Evolutionary conservation across 2,329 filamentous ascomycete genomes (phyloP), one percentile per base, ranked within the genome.

Genomic region (Aspergillus sp.): DNA sequence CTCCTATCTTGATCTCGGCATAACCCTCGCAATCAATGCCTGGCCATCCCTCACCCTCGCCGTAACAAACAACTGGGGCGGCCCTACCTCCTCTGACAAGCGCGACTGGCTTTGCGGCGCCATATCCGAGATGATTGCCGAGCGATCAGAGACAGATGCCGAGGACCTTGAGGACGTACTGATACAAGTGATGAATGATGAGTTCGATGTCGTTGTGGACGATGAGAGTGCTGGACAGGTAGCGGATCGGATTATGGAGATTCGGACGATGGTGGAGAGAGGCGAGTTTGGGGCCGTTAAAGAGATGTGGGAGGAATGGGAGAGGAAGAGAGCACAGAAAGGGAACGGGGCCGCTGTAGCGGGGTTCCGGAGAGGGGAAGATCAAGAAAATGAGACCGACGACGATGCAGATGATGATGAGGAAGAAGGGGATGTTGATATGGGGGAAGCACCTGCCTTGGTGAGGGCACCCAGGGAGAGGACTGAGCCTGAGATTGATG

Each of bases 41-140:
- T 99, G 95, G 95, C 87, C 90, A 7, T 89, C 91, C 33, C 87
- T 99, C 54, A 89, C 89, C 49, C 87, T 96, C 70, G 91, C 95
- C 47, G 90, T 97, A 45, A 85, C 90, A 72, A 91, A 91, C 74
- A 82, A 86, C 77, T 96, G 93, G 89, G 95, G 93, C 68, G 95
- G 93, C 2, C 86, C 90, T 41, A 87, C 91, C 70, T 89, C 87
- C 21, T 75, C 82, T 60, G 91, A 96, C 76, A 98, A 98, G 80
- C 90, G 93, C 69, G 93, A 96, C 82, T 98, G 93, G 93, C 90
- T 99, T 69, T 93, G 90, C 52, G 93, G 92, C 62, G 90, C 90
- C 44, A 82, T 98, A 53, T 89, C 88, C 58, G 91, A 96, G 25
- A 85, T 96, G 62, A 89, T 97, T 66, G 80, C 69, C 17, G 75